Evolutionary conservation across 345 rosid species (phyloP).

Genomic region (Salix brachista): DNA sequence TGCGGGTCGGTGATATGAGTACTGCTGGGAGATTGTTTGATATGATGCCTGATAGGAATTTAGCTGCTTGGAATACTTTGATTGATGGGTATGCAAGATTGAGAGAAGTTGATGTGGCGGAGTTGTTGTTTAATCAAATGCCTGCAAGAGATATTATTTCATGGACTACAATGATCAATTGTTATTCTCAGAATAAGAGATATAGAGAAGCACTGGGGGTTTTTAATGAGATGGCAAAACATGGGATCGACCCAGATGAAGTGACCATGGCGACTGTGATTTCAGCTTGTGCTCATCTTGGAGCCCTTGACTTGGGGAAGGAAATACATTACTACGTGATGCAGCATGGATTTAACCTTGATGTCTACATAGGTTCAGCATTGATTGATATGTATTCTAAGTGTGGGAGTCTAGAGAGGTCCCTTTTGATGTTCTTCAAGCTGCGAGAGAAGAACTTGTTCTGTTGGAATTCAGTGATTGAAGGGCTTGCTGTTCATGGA

Average conservation of each 20-base stretch:
- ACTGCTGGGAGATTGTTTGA: slow-evolving; percentile 48
- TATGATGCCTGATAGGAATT: slow-evolving; percentile 51
- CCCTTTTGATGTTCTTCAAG: slow-evolving; percentile 66
- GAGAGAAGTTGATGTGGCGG: slow-evolving; percentile 45
- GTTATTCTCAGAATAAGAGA: slow-evolving; percentile 56
- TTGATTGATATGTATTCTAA: slow-evolving; percentile 83
- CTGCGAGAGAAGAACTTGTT: slow-evolving; percentile 60
- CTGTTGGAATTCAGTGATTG: slow-evolving; percentile 83
- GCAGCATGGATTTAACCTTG: slow-evolving; percentile 50
- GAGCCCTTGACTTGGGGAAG: slow-evolving; percentile 59
- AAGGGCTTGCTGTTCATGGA: slow-evolving; percentile 75
- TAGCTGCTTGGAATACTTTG: slow-evolving; percentile 63
- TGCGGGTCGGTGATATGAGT: slow-evolving; percentile 36
- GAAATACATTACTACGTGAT: slow-evolving; percentile 56
- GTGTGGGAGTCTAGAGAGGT: slow-evolving; percentile 61
- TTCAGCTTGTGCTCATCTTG: slow-evolving; percentile 84
- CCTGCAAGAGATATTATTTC: slow-evolving; percentile 55
- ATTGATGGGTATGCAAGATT: slow-evolving; percentile 62
- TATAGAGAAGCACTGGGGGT: slow-evolving; percentile 52
- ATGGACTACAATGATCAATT: slow-evolving; percentile 79
- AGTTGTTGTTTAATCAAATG: slow-evolving; percentile 56
- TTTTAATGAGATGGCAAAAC: slow-evolving; percentile 50
- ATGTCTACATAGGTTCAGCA: slow-evolving; percentile 78
- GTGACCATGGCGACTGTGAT: slow-evolving; percentile 66
- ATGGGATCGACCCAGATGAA: slow-evolving; percentile 54